Evolutionary conservation across 352 stramenopile genomes (phyloP), one percentile per base, ranked within the genome.

Genomic region (Phytopythium kandeliae): DNA sequence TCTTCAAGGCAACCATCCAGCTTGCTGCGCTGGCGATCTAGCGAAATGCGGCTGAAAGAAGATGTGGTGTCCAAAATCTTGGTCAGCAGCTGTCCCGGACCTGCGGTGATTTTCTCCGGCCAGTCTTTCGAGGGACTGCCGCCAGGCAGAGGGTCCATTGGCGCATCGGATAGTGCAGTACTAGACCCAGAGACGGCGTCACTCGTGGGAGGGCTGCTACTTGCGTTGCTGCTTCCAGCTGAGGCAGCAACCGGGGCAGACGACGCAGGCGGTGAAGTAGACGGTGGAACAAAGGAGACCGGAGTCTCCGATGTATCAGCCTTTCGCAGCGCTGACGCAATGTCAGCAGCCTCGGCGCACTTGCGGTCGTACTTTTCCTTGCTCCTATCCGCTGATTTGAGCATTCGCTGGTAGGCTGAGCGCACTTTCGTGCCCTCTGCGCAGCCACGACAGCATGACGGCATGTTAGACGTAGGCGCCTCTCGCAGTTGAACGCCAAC

Each of bases 41-140:
- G 43, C 1, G 78, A 74, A 43, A 71, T 85, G 24, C 79, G 78
- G 0, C 72, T 68, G 30, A 93, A 86, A 0, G 78, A 67, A 21
- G 77, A 84, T 15, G 72, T 86, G 16, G 78, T 75, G 61, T 90
- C 78, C 78, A 76, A 90, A 69, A 93, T 89, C 49, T 88, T 89
- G 10, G 78, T 88, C 30, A 93, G 62, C 16, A 93, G 40, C 51
- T 91, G 80, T 0, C 80, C 80, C 4, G 69, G 71, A 38, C 64
- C 74, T 25, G 71, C 62, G 28, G 65, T 71, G 21, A 84, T 57
- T 47, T 84, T 89, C 31, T 91, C 80, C 12, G 73, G 77, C 21
- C 81, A 60, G 30, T 89, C 75, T 31, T 81, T 72, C n/a, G 62
- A 62, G 17, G 61, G 46, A 40, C 49, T 56, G 15, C 76, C 42